phyloP scores from a whole-genome alignment of 345 rosid genomes.

The Rubroshorea leprosula region DNA sequence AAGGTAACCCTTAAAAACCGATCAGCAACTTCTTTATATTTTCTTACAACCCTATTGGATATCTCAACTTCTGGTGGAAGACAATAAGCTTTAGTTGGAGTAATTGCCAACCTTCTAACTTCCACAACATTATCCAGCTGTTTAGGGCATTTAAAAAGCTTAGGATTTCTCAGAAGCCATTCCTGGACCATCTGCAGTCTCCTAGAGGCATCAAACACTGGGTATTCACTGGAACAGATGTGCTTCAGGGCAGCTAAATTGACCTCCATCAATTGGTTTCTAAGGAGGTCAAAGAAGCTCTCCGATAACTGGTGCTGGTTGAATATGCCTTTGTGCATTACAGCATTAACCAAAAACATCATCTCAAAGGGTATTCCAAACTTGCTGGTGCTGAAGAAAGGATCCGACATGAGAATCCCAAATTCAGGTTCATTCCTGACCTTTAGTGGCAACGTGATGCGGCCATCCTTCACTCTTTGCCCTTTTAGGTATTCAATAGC shows the following conservation, averaged over 20 bases:
- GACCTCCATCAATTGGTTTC: conserved; percentile 49
- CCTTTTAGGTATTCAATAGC: conserved; percentile 43
- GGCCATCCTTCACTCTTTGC: conserved; percentile 45
- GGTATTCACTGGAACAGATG: conserved; percentile 51
- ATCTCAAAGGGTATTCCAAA: conserved; percentile 56
- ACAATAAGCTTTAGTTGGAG: conserved; percentile 84
- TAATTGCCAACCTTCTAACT: conserved; percentile 66
- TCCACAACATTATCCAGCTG: conserved; percentile 50
- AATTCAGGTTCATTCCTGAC: conserved; percentile 54
- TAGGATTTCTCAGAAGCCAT: conserved; percentile 61
- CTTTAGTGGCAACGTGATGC: conserved; percentile 32
- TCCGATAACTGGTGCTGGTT: conserved; percentile 61
- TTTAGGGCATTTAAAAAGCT: conserved; percentile 34
- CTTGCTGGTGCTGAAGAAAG: conserved; percentile 48
- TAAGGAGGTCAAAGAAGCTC: conserved; percentile 53
- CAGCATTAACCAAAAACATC: conserved; percentile 70
- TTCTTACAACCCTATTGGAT: conserved; percentile 80
- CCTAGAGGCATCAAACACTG: conserved; percentile 56
- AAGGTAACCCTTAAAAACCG: conserved; percentile 81
- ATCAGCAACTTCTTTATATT: conserved; percentile 57
- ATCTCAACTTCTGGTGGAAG: conserved; percentile 90
- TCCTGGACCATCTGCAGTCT: conserved; percentile 55
- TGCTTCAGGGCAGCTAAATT: conserved; percentile 68
- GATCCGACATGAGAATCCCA: conserved; percentile 47
- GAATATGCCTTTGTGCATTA: conserved; percentile 59